Percentiles rank a stretch among this genome's conserved stretches.
Conservation (phyloP, 345 rosid species). For the Lepidium aucheri region DNA sequence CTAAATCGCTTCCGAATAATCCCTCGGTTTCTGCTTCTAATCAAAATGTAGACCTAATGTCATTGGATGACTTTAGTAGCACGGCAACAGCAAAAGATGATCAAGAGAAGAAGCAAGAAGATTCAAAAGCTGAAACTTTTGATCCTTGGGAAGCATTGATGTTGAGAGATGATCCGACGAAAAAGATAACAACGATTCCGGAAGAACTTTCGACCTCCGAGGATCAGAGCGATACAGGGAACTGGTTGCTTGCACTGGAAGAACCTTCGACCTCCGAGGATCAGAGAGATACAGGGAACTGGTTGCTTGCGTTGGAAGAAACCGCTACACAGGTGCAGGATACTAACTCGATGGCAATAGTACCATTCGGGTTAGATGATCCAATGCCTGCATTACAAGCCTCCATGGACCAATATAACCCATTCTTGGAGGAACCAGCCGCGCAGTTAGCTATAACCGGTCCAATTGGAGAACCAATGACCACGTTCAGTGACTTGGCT, state of each 20-base stretch:
- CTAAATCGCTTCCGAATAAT: conserved; percentile 21
- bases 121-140: not conserved
- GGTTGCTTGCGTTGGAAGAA: conserved; percentile 55
- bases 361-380: conserved; percentile 14
- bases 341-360: conserved; percentile 12
- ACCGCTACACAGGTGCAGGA: conserved; percentile 20
- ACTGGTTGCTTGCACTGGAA: conserved; percentile 53
- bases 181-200: not conserved
- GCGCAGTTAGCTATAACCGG: not conserved
- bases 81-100: conserved; percentile 1
- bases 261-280: conserved; percentile 9
- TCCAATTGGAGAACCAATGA: not conserved
- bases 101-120: conserved; percentile 3
- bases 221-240: conserved; percentile 12
- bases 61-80: conserved; percentile 23
- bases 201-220: not conserved
- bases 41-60: conserved; percentile 21
- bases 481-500: conserved; percentile 1
- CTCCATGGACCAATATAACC: conserved; percentile 30
- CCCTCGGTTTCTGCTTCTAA: conserved; percentile 19
- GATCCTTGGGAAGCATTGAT: conserved; percentile 23
- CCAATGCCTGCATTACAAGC: conserved; percentile 6
- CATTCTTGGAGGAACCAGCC: conserved; percentile 38
- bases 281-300: conserved; percentile 20
- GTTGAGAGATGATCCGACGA: conserved; percentile 19